Base-by-base conservation (phyloP, 805 yeast genomes). In the Wickerhamiella azymoides region DNA sequence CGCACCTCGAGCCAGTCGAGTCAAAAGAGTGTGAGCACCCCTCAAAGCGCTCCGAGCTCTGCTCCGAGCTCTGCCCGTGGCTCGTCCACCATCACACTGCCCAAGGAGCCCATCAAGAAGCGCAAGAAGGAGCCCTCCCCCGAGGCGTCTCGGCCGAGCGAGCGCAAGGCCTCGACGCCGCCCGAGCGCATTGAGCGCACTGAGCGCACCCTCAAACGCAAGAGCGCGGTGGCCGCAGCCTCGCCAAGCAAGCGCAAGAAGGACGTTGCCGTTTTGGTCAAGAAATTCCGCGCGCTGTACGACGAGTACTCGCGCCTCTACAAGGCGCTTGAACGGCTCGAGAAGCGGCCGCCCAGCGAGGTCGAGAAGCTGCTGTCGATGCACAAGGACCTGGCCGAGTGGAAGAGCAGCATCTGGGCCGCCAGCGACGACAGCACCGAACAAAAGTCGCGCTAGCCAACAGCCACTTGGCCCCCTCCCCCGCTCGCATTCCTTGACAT, bases 351-450 rank as follows among this genome's bases (percentile, higher is more conserved):
- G 51, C 54, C 52, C 10, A 42, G 57, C 36, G 60, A 60, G 48
- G 61, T 59, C 48, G 71, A 58, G 54, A 64, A 61, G 55, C 59
- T 77, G 41, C 64, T 68, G 54, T 69, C 69, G 43, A 55, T 77
- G 60, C 82, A 77, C 57, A 68, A 67, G 27, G 65, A 66, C 36
- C 59, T 77, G 43, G 66, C 72, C 16, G 67, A 67, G 36, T 74
- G 80, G 80, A 77, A 77, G 57, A 66, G 65, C 48, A 65, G 69
- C 52, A 62, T 77, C 16, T 74, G 79, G 79, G 73, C 69, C 5
- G 21, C 40, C 28, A 28, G 16, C 5, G 39, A 26, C 2, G 30
- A 36, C n/a, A n/a, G n/a, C n/a, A n/a, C n/a, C n/a, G n/a, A n/a
- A n/a, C n/a, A n/a, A n/a, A n/a, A n/a, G n/a, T n/a, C n/a, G 38